phyloP scores from a whole-genome alignment of 495 filamentous ascomycete species.

The Corynascus novoguineensis region DNA sequence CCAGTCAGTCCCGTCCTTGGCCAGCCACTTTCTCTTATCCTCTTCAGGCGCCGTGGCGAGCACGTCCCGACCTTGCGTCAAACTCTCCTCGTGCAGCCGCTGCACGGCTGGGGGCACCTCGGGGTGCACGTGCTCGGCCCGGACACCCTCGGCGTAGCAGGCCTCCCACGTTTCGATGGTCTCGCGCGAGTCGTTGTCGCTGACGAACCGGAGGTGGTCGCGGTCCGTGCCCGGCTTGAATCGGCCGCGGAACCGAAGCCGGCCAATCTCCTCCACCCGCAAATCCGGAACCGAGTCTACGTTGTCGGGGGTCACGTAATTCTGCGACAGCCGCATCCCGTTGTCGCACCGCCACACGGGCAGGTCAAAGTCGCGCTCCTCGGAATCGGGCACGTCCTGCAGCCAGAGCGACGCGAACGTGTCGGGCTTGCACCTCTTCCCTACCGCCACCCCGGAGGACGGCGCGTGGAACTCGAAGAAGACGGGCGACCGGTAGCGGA shows the following conservation, averaged over 20 bases:
- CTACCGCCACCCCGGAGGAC: conserved; percentile 34
- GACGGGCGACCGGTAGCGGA: conserved; percentile 79
- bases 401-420: conserved; percentile 82
- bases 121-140: conserved; percentile 56
- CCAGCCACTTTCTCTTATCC: conserved; percentile 72
- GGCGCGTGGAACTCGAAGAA: conserved; percentile 74
- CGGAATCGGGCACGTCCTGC: conserved; percentile 73
- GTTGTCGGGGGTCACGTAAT: conserved; percentile 78
- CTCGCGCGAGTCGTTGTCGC: conserved; percentile 83
- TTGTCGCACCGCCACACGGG: conserved; percentile 82
- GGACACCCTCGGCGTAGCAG: conserved; percentile 77
- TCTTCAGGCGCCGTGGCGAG: conserved; percentile 61
- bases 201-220: conserved; percentile 74
- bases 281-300: conserved; percentile 61
- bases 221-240: conserved; percentile 91
- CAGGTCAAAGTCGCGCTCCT: conserved; percentile 67
- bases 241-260: conserved; percentile 66
- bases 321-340: conserved; percentile 70
- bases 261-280: conserved; percentile 64
- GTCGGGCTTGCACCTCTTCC: conserved; percentile 58
- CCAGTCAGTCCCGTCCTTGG: conserved; percentile 80
- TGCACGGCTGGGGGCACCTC: conserved; percentile 62
- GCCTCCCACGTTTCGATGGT: conserved; percentile 94
- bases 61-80: conserved; percentile 72
- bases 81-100: conserved; percentile 70